These are phyloP conservation scores for Arctostaphylos glauca DNA, from an alignment of 148 eudicot genomes.

Conservation along the genomic window DNA sequence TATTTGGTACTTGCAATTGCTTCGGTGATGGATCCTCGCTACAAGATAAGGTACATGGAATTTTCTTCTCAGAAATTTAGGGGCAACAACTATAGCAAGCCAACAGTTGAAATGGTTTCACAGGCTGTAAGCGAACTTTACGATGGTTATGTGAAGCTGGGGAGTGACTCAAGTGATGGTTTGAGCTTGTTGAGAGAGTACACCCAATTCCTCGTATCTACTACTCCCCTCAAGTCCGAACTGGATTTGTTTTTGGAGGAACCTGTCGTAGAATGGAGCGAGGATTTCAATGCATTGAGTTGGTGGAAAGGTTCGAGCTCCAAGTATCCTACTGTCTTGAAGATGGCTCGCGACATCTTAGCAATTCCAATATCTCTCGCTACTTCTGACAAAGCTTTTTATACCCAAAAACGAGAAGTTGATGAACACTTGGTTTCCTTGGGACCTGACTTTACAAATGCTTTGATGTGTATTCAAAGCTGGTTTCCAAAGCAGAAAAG, in stretches of 20 bases:
- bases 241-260: constrained; percentile 4
- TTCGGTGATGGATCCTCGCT: constrained; percentile 16
- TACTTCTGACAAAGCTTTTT: constrained; percentile 9
- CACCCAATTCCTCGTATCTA: background rate
- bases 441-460: constrained; percentile 3
- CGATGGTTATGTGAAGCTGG: constrained; percentile 1
- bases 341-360: constrained; percentile 5
- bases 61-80: constrained; percentile 4
- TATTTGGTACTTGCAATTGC: constrained; percentile 1
- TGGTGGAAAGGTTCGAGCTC: constrained; percentile 8
- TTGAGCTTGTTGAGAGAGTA: background rate
- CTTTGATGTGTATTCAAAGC: constrained; percentile 1
- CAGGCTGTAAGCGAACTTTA: background rate
- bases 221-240: background rate
- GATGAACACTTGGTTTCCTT: background rate
- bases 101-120: background rate
- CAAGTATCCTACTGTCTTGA: constrained; percentile 9
- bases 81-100: background rate
- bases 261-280: constrained; percentile 5
- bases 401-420: background rate
- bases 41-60: constrained; percentile 33
- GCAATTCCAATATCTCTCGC: constrained; percentile 16
- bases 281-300: constrained; percentile 9
- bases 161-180: background rate
- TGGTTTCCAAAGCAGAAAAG: background rate